These are phyloP conservation scores for Pseudognaphalium luteoalbum DNA, from an alignment of 129 eudicot genomes.

Conservation along the genomic window DNA sequence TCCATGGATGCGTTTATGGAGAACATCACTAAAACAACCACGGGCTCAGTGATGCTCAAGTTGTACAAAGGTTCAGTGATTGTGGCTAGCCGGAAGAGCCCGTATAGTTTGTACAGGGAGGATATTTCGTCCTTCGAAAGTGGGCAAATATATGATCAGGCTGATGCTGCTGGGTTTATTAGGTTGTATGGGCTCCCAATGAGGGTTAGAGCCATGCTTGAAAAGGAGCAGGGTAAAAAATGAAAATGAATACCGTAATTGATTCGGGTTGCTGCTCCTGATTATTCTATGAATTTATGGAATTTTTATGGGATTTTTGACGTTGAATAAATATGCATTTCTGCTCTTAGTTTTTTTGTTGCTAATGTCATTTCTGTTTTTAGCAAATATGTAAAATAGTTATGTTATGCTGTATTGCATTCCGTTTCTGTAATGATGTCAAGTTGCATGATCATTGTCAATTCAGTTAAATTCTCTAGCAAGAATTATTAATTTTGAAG, in stretches of 20 bases:
- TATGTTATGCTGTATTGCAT: neutral
- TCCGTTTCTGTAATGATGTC: no score
- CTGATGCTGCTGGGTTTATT: conserved; percentile 98
- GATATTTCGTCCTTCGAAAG: conserved; percentile 94
- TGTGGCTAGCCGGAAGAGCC: conserved; percentile 78
- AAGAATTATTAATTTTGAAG: no score
- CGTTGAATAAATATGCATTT: conserved; percentile 20
- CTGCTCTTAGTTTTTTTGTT: neutral
- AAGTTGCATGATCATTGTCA: no score
- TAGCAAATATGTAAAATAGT: neutral
- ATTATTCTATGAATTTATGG: neutral
- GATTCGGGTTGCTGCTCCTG: conserved; percentile 3
- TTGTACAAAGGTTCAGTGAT: conserved; percentile 84
- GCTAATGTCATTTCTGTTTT: conserved; percentile 10
- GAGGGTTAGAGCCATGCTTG: conserved; percentile 97
- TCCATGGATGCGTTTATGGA: conserved; percentile 92
- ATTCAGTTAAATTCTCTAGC: no score
- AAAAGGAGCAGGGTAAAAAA: conserved; percentile 51
- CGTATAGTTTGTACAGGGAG: conserved; percentile 74
- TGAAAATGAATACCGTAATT: neutral
- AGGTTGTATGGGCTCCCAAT: conserved; percentile 80
- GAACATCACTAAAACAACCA: conserved; percentile 69
- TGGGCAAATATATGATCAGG: conserved; percentile 89
- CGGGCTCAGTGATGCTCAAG: conserved; percentile 86
- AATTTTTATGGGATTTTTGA: neutral